phyloP scores from a whole-genome alignment of 306 rosid species.

The peach (Prunus persica) region DNA sequence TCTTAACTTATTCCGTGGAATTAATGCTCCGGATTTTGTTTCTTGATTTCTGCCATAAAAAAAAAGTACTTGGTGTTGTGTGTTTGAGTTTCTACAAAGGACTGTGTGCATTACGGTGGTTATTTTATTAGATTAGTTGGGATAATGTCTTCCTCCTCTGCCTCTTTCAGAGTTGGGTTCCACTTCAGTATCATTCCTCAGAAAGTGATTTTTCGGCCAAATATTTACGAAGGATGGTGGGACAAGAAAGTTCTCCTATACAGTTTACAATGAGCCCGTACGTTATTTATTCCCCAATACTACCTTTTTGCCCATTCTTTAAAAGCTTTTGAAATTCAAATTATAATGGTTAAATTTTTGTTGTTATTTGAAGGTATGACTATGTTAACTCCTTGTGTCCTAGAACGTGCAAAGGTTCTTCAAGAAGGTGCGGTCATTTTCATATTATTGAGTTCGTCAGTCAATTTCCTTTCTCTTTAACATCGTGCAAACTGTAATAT shows the following conservation, averaged over 20 bases:
- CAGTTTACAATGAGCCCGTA: conserved; percentile 76
- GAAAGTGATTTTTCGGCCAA: conserved; percentile 65
- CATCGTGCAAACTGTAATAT: background rate
- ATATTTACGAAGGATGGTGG: conserved; percentile 67
- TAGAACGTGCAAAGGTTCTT: conserved; percentile 51
- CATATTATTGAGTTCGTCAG: conserved; percentile 1
- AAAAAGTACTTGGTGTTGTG: background rate
- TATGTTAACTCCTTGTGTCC: conserved; percentile 76
- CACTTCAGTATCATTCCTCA: conserved; percentile 78
- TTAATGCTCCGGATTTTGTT: background rate
- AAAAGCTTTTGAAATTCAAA: background rate
- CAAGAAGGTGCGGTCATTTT: conserved; percentile 54
- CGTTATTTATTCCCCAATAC: conserved; percentile 15
- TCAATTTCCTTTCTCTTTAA: background rate
- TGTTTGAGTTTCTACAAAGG: background rate
- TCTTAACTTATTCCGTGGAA: background rate
- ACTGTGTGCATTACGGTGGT: background rate
- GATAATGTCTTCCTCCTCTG: background rate
- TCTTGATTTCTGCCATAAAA: background rate
- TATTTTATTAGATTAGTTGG: background rate
- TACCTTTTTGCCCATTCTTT: background rate
- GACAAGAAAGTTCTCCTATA: conserved; percentile 52
- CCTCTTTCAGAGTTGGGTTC: conserved; percentile 64
- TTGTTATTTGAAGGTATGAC: conserved; percentile 50
- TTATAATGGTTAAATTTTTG: conserved; percentile 23